A percentile compares a stretch with the other conserved stretches of the same genome.
Conservation (phyloP, 495 filamentous ascomycete species). For the Lindgomyces ingoldianus region DNA sequence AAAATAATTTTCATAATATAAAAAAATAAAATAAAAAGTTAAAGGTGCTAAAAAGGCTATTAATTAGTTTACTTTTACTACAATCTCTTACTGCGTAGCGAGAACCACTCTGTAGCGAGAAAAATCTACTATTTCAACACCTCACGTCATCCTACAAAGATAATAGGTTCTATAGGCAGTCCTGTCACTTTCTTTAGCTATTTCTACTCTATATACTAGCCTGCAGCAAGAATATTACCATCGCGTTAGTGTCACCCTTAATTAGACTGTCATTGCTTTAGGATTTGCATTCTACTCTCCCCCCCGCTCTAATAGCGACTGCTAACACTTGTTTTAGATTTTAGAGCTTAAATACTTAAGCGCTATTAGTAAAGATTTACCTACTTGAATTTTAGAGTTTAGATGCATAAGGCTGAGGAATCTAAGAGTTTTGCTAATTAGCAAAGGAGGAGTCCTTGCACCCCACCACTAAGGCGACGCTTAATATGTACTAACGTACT, state of each 20-base stretch:
- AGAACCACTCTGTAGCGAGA: conserved; percentile 8
- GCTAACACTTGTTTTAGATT: conserved; percentile 7
- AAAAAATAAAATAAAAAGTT: no score
- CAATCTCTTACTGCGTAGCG: conserved; percentile 9
- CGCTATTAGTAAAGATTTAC: not conserved
- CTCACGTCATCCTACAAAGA: not conserved
- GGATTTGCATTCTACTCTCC: not conserved
- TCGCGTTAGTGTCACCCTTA: conserved; percentile 3
- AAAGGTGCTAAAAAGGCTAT: no score
- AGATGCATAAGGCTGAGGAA: not conserved
- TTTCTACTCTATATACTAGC: conserved; percentile 4
- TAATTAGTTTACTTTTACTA: no score
- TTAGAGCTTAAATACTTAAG: conserved; percentile 4
- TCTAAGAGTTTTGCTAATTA: not conserved
- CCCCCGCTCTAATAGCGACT: conserved; percentile 10
- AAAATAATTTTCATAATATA: no score
- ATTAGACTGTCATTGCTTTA: conserved; percentile 8
- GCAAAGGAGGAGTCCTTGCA: not conserved
- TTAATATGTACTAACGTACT: not conserved
- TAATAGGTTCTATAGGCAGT: not conserved
- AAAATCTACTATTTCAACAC: not conserved
- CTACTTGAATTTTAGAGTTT: not conserved
- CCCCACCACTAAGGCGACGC: not conserved
- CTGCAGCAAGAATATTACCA: conserved; percentile 6
- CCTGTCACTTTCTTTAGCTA: not conserved